Conservation (phyloP, 78 protist genomes). For the Emiliania huxleyi region DNA sequence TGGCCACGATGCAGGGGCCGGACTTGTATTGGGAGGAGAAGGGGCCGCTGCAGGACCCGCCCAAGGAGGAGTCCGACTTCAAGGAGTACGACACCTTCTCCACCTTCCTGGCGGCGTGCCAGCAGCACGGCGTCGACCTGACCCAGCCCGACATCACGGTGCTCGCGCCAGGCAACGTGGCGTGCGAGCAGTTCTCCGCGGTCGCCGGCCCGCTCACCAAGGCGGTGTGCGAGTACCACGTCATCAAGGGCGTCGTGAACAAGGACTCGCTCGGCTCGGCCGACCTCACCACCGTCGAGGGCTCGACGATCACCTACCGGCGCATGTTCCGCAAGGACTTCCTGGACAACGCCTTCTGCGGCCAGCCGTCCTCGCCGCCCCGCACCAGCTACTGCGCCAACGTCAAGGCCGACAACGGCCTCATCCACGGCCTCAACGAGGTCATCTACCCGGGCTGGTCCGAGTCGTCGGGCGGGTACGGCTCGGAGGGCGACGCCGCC, state of each 20-base stretch:
- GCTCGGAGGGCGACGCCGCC: no score
- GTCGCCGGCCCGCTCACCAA: background rate
- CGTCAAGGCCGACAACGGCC: background rate
- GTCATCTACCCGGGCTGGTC: no score
- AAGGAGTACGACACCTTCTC: background rate
- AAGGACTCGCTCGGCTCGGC: background rate
- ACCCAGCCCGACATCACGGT: background rate
- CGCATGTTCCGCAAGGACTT: background rate
- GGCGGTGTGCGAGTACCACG: background rate
- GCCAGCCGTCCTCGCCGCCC: background rate
- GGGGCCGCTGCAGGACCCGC: background rate
- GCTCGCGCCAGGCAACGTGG: background rate
- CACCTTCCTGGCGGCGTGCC: background rate
- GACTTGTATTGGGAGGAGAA: background rate
- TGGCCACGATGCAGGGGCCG: background rate
- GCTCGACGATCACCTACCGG: background rate
- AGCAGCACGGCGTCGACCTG: background rate
- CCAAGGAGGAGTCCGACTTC: background rate
- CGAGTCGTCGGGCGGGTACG: no score
- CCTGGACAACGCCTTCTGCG: background rate
- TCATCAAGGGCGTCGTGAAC: background rate
- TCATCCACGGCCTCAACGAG: background rate
- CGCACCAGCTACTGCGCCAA: background rate
- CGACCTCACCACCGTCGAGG: background rate
- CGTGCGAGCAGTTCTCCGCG: background rate